Conservation (phyloP, 306 rosid genomes). For the Fagus crenata region DNA sequence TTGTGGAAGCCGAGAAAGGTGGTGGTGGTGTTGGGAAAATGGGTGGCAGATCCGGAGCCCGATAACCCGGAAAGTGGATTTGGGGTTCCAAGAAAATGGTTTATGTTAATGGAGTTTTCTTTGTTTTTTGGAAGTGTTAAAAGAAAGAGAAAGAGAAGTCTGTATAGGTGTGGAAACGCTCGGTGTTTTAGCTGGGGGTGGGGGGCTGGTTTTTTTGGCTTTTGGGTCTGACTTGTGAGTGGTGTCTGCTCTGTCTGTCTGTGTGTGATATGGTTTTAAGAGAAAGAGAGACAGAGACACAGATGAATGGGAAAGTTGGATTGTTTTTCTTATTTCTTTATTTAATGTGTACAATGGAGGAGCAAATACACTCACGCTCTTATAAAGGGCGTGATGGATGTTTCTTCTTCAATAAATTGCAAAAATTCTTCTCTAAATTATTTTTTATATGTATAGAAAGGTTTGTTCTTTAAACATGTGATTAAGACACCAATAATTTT, state of each 20-base stretch:
- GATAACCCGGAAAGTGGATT: slow-evolving; percentile 46
- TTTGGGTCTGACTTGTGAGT: slow-evolving; percentile 4
- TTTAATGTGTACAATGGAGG: background rate
- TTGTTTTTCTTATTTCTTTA: background rate
- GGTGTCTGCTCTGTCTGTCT: background rate
- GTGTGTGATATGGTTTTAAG: background rate
- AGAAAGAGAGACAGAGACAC: background rate
- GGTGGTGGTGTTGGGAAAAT: slow-evolving; percentile 37
- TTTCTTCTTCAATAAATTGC: too few species aligned
- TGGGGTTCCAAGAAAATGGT: slow-evolving; percentile 31
- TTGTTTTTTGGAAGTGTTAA: too few species aligned
- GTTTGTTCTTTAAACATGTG: too few species aligned
- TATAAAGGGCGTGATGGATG: background rate
- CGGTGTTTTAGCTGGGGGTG: background rate
- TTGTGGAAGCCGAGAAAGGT: slow-evolving; percentile 25
- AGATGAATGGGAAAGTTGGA: background rate
- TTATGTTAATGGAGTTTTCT: too few species aligned
- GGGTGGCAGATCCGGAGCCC: slow-evolving; percentile 54
- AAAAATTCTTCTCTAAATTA: too few species aligned
- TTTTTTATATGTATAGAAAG: too few species aligned
- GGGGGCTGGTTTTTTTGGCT: background rate
- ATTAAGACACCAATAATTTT: too few species aligned
- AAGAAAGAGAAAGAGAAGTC: background rate
- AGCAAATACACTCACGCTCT: background rate
- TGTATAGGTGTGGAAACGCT: background rate